phyloP scores from a whole-genome alignment of 768 basidiomycete genomes.

The Boletellus ananas region DNA sequence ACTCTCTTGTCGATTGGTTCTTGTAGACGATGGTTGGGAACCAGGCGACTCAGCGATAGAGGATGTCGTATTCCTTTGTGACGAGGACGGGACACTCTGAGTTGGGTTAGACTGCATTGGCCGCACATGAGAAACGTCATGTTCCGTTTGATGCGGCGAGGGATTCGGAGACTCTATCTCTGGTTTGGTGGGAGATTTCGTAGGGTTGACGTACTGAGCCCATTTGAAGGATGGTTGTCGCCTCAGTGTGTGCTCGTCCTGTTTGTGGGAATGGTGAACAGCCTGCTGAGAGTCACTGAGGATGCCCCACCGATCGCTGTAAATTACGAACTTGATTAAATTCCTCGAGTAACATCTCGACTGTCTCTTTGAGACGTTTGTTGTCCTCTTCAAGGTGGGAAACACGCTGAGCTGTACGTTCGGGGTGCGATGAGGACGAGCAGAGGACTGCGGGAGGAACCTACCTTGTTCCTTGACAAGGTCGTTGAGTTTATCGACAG shows the following conservation, averaged over 20 bases:
- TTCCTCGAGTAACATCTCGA: conserved; percentile 68
- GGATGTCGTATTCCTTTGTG: conserved; percentile 29
- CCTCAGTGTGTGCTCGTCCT: conserved; percentile 46
- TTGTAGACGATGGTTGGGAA: conserved; percentile 26
- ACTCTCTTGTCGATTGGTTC: conserved; percentile 60
- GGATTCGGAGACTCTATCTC: conserved; percentile 73
- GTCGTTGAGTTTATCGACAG: conserved; percentile 62
- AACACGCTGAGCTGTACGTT: conserved; percentile 62
- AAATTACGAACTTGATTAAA: conserved; percentile 43
- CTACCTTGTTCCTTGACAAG: conserved; percentile 74
- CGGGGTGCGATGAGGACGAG: conserved; percentile 2
- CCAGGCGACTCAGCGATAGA: conserved; percentile 29
- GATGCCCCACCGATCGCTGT: conserved; percentile 16
- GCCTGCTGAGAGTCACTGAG: conserved; percentile 4
- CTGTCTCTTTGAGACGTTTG: conserved; percentile 54
- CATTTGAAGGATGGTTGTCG: conserved; percentile 86
- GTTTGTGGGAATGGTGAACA: conserved; percentile 11
- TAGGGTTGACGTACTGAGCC: conserved; percentile 75
- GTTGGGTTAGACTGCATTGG: conserved; percentile 14
- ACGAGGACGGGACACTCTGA: conserved; percentile 22
- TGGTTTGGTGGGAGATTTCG: conserved; percentile 77
- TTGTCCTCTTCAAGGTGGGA: conserved; percentile 76
- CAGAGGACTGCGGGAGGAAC: conserved; percentile 8
- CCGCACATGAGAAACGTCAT: conserved; percentile 50
- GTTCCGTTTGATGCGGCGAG: conserved; percentile 75